Conservation (phyloP, 306 rosid genomes). For the Carpinus viminea region DNA sequence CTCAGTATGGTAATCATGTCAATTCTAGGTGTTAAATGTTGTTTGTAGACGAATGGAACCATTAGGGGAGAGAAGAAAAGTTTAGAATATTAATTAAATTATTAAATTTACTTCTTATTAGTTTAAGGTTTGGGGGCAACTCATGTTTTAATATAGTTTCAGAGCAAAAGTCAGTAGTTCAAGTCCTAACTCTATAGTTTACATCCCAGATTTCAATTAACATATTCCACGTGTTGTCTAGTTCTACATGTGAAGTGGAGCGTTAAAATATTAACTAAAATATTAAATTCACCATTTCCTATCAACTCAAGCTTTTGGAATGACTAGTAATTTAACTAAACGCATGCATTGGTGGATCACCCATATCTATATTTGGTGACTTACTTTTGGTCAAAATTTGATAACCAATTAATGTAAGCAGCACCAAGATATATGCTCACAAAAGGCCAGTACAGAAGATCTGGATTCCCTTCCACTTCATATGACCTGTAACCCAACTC, state of each 20-base stretch:
- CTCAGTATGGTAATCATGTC: slow-evolving; percentile 1
- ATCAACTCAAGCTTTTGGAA: no score
- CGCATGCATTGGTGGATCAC: slow-evolving; percentile 12
- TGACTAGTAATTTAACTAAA: neutral
- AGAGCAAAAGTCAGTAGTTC: no score
- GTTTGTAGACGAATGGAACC: neutral
- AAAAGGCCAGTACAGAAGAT: slow-evolving; percentile 59
- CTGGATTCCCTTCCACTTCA: slow-evolving; percentile 37
- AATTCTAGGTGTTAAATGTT: neutral
- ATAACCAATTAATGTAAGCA: slow-evolving; percentile 78
- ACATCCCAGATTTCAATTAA: no score
- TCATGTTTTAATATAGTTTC: no score
- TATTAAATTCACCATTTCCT: no score
- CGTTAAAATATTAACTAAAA: no score
- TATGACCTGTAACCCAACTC: slow-evolving; percentile 57
- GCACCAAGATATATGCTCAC: slow-evolving; percentile 70
- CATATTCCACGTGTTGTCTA: no score
- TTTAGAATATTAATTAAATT: no score
- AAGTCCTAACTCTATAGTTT: no score
- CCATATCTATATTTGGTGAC: slow-evolving; percentile 26
- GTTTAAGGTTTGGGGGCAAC: no score
- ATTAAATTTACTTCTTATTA: no score
- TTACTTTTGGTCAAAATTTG: slow-evolving; percentile 63
- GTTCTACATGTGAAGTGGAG: no score
- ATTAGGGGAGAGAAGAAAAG: neutral